Evolutionary conservation across 139 green algal species (phyloP), one percentile per base, ranked within the genome.

Genomic region (Yamagishiella unicocca): DNA sequence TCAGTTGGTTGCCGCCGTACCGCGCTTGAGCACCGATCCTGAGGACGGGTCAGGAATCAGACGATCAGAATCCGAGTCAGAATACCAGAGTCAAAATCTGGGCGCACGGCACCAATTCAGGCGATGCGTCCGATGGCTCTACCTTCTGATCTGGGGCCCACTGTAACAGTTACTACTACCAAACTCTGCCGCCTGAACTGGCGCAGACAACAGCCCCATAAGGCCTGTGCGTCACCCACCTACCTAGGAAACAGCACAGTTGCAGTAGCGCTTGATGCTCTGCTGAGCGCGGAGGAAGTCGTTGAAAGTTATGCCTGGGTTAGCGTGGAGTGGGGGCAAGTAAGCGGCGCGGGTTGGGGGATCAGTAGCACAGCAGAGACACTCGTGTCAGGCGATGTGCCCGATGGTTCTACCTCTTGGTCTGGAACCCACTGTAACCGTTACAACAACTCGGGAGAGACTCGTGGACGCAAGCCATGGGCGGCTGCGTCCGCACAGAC

Each of bases 211-310:
- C 50, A 58, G 17, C 50, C 50, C 50, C 50, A 58, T 25, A 12
- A 25, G 50, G 14, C 50, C n/a, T n/a, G n/a, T n/a, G 17, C 14
- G 14, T 58, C 50, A 58, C 12, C 14, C 14, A 58, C 50, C 17
- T 17, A 58, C 50, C 50, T 17, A 17, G 50, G 50, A 17, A 58
- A 25, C 17, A 58, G 50, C 38, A 38, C 72, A 80, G 72, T 80
- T 62, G 43, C 72, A 80, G 43, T 80, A 80, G 2, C 29, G 42
- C 5, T 27, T 2, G n/a, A 80, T 80, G 42, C 14, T n/a, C 72
- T 62, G 43, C 31, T 80, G 72, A 21, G 72, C 72, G 6, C 72
- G 72, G 10, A 55, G 43, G 43, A 62, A 80, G 43, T 80, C 72
- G 25, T 46, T 62, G 42, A 64, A 80, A 8, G 43, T 62, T 27